Conservation (phyloP, 768 basidiomycete species). For the Amanita pallidorosea region DNA sequence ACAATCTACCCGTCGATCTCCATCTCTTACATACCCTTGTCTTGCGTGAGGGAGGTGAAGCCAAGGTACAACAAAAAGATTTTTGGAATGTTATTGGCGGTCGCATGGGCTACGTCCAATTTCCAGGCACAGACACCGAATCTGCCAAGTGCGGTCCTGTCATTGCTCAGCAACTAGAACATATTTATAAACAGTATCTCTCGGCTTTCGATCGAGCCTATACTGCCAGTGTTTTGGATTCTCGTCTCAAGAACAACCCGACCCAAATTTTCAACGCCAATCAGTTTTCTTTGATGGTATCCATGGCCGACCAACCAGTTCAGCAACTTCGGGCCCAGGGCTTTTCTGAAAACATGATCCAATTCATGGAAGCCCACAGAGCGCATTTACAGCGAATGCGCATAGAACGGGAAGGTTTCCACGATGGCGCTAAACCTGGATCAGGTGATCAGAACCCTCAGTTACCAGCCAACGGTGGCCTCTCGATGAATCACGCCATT, state of each 20-base stretch:
- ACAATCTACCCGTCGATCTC: constrained; percentile 48
- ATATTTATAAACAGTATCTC: constrained; percentile 52
- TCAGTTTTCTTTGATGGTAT: constrained; percentile 33
- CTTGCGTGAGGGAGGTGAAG: constrained; percentile 43
- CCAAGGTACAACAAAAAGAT: constrained; percentile 39
- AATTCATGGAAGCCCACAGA: constrained; percentile 47
- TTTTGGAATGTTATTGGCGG: constrained; percentile 59
- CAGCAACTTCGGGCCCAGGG: constrained; percentile 43
- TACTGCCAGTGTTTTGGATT: constrained; percentile 27
- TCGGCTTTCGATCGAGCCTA: constrained; percentile 46
- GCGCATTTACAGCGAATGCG: constrained; percentile 28
- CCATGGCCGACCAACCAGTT: constrained; percentile 32
- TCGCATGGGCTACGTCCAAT: constrained; percentile 54
- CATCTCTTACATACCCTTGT: constrained; percentile 48
- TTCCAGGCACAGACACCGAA: constrained; percentile 48
- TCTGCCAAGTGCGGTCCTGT: constrained; percentile 54
- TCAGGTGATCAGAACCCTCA: background rate
- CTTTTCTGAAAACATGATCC: constrained; percentile 39
- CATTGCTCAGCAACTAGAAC: constrained; percentile 46
- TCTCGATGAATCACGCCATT: background rate
- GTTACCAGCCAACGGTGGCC: background rate
- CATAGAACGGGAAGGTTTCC: constrained; percentile 20
- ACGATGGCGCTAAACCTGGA: background rate
- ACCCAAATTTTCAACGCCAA: constrained; percentile 15
- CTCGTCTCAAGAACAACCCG: constrained; percentile 16